Base-by-base conservation (phyloP, 164 flowering plant species). In the Saururus chinensis region DNA sequence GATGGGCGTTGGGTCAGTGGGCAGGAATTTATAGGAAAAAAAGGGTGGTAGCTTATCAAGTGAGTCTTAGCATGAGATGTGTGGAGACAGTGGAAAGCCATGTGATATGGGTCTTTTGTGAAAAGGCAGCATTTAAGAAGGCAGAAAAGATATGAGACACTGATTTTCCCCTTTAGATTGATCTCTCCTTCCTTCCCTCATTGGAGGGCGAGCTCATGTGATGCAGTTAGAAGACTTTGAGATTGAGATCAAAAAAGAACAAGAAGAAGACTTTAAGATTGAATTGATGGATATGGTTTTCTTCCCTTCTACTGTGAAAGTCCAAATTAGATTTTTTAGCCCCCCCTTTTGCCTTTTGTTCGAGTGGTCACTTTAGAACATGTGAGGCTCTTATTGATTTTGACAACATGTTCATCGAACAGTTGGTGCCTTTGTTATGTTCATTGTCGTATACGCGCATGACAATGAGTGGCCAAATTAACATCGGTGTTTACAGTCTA, bases 51-150 rank as follows among this genome's bases (percentile, higher is more conserved):
- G n/a, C n/a, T n/a, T n/a, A n/a, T n/a, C n/a, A 60, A 35, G 56
- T 2, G 60, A 19, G 30, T 22, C 58, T 55, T 52, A 60, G 56
- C 57, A 60, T 53, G 59, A 60, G 53, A 40, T 68, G 63, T 68
- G 72, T 71, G 70, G 77, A 62, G 68, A 65, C 19, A 71, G 30
- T 51, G 53, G 58, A 52, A 40, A 60, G 61, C 12, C 75, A 41
- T 68, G 71, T 68, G 71, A 64, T 8, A 53, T 42, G 53, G 57
- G 52, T 49, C 53, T 62, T 56, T 25, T 61, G 16, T 56, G 40
- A 63, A 23, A 42, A 35, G 26, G 40, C 16, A 10, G 26, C 9
- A 20, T 53, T 53, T 20, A n/a, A 53, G 21, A 23, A 26, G 56
- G 6, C 6, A 53, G 26, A 53, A 42, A 66, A 55, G 64, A 64